Evolutionary conservation across 805 yeast genomes (phyloP), one percentile per base, ranked within the genome.

Genomic region (Ogataea pini): DNA sequence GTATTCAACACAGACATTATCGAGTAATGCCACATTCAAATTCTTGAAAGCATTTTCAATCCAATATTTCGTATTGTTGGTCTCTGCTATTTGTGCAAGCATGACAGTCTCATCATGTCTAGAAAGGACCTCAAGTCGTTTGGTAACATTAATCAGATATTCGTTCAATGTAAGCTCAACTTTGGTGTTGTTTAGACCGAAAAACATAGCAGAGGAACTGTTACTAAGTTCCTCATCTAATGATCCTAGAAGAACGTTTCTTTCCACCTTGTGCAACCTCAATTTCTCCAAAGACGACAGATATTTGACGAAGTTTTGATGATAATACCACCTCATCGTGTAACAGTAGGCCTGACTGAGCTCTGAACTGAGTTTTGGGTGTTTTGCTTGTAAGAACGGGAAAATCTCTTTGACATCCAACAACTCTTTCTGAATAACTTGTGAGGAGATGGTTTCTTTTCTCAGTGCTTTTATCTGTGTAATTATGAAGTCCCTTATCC

Each of bases 241-340:
- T 6, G 63, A 52, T 4, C 63, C 63, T 9, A 61, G 42, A 7
- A 58, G 42, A 8, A 58, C 52, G 37, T 51, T 72, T 48, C 71
- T 75, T 52, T 85, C 94, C 7, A 85, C 78, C 18, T 68, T 68
- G 44, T 75, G 73, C 14, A 83, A 54, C 36, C 76, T 79, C 49
- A 89, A 65, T 55, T 80, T 81, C 50, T 86, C 86, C 43, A 91
- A 67, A 1, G 95, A 82, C 51, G 83, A 79, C 32, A 84, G 66
- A 67, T 90, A 91, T 53, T 90, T 80, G 14, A 84, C 82, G 61
- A 91, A 92, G 56, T 86, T 79, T 48, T 85, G 78, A 49, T 77
- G 74, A 64, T 94, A 94, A 69, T 92, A 94, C 99, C 99, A 94
- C 59, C 79, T 74, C 88, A 94, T 91, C 2, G 98, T 92, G 59